Percentiles rank a stretch among this genome's conserved stretches.
Evolutionary conservation across 2,329 filamentous ascomycete genomes (phyloP).

Genomic region (Beauveria bassiana): DNA sequence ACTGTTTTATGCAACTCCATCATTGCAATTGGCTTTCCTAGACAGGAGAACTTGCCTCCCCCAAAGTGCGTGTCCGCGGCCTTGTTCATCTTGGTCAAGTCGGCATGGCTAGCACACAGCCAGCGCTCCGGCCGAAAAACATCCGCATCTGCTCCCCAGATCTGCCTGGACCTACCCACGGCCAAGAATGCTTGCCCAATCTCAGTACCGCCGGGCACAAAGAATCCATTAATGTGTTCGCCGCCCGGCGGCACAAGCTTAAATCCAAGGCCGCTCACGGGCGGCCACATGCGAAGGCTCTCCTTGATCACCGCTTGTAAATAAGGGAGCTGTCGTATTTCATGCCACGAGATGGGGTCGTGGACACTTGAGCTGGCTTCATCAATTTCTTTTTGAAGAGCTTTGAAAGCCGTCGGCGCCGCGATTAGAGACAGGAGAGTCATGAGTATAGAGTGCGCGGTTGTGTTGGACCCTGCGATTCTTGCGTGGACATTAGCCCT

Average conservation of each 20-base stretch:
- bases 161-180: slow-evolving; percentile 37
- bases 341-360: slow-evolving; percentile 33
- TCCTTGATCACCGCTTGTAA: slow-evolving; percentile 51
- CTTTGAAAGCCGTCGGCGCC: slow-evolving; percentile 31
- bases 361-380: slow-evolving; percentile 31
- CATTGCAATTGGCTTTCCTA: slow-evolving; percentile 39
- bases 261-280: slow-evolving; percentile 45
- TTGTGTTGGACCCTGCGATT: slow-evolving; percentile 54
- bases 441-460: slow-evolving; percentile 44
- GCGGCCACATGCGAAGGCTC: slow-evolving; percentile 47
- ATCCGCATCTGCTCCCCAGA: slow-evolving; percentile 46
- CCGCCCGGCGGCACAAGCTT: slow-evolving; percentile 45
- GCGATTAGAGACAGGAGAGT: slow-evolving; percentile 44
- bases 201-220: slow-evolving; percentile 43
- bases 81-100: slow-evolving; percentile 26
- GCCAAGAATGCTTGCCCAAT: slow-evolving; percentile 49
- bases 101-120: slow-evolving; percentile 30
- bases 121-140: slow-evolving; percentile 47
- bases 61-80: slow-evolving; percentile 38
- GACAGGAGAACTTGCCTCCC: slow-evolving; percentile 35
- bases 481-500: slow-evolving; percentile 25
- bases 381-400: slow-evolving; percentile 36
- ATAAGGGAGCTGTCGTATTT: slow-evolving; percentile 43
- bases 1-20: slow-evolving; percentile 42
- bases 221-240: slow-evolving; percentile 41